Base-by-base conservation (phyloP, 2,329 filamentous ascomycete species). In the Bipolaris bicolor region DNA sequence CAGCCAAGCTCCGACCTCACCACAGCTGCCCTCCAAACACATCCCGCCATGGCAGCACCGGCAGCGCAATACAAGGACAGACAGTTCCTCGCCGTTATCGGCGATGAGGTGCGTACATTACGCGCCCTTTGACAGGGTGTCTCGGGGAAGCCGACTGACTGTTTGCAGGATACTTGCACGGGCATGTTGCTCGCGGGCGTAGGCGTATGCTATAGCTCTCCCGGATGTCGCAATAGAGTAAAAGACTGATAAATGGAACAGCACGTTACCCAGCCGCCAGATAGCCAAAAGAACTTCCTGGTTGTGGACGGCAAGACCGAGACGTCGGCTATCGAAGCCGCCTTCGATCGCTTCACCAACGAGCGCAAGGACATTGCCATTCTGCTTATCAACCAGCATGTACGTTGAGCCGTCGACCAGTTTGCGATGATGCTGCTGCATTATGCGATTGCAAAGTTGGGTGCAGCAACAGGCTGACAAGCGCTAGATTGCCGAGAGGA, bases 321-420 rank as follows among this genome's bases (percentile, higher is more conserved):
- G 66, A 95, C 85, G 51, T 82, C 90, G 3, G 83, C 90, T 55
- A 97, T 99, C 73, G 95, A 98, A 78, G 86, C 88, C 34, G 90
- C 93, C 9, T 99, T 99, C 76, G 90, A 96, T 64, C 85, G 84
- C 65, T 98, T 97, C 78, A 97, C 92, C 7, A 86, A 87, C 55
- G 86, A 95, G 78, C 85, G 95, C 75, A 98, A 98, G 78, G 95
- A 99, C 75, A 97, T 99, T 76, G 95, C 92, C 26, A 96, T 99
- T 70, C 79, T 99, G 60, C 81, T 99, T 65, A 98, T 99, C 79
- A 99, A 99, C 78, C 95, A 99, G 80, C 95, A 99, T 80, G 94
- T 97, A 79, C 58, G 84, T 56, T 7, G 46, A 29, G 3, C 18
- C 15, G 22, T 20, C 6, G 7, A 20, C 31, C 22, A n/a, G 20